Conservation (phyloP, 2,329 filamentous ascomycete species). For the Penicillium sp. region DNA sequence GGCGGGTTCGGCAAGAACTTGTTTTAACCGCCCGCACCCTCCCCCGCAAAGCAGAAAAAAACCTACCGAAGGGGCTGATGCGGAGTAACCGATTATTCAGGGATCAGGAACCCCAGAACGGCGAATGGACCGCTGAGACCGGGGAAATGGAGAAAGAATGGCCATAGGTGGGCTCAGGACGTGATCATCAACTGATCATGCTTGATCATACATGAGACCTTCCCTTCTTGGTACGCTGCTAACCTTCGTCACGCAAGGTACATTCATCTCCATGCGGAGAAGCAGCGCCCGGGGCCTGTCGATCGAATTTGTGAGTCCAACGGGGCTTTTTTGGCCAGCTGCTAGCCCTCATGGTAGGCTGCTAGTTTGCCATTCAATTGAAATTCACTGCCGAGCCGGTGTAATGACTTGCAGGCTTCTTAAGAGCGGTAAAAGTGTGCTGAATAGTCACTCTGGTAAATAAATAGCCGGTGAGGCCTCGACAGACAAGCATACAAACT, state of each 20-base stretch:
- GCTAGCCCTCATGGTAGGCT: neutral
- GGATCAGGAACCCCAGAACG: neutral
- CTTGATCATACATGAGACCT: neutral
- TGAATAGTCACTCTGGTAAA: neutral
- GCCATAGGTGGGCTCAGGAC: too few species aligned
- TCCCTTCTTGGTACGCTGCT: neutral
- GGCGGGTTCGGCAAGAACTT: slow-evolving; percentile 7
- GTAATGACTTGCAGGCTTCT: neutral
- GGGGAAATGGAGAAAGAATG: neutral
- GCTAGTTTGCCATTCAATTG: neutral
- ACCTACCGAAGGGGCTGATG: neutral
- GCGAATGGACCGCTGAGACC: slow-evolving; percentile 1
- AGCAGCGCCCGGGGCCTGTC: slow-evolving; percentile 1
- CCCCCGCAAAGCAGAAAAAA: slow-evolving; percentile 3
- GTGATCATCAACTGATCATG: neutral
- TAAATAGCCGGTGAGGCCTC: neutral
- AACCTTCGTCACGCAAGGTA: neutral
- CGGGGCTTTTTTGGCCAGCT: neutral
- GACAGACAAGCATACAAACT: neutral
- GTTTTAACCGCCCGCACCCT: slow-evolving; percentile 11
- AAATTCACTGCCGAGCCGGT: neutral
- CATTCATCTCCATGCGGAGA: neutral
- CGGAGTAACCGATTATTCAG: neutral
- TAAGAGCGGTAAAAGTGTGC: neutral
- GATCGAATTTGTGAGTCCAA: neutral